phyloP scores from a whole-genome alignment of 352 stramenopile genomes.

The Globisporangium solare region DNA sequence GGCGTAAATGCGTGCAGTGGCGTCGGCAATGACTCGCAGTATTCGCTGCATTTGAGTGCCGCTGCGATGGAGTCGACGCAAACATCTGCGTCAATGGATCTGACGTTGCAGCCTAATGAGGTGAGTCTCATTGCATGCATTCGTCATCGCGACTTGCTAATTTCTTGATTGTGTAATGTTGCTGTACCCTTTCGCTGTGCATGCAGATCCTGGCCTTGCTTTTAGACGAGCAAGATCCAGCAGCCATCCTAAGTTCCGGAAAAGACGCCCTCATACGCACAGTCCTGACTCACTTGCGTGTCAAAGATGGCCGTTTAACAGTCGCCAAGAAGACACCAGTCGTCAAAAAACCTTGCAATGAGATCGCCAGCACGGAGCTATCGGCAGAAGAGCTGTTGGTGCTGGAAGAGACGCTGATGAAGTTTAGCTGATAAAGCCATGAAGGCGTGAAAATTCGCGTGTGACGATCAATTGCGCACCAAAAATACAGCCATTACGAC shows the following conservation, averaged over 20 bases:
- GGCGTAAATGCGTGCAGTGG: conserved; percentile 12
- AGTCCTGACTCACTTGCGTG: conserved; percentile 19
- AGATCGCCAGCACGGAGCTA: conserved; percentile 7
- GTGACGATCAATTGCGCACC: background rate
- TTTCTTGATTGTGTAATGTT: background rate
- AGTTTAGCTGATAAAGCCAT: background rate
- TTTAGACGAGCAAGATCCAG: conserved; percentile 4
- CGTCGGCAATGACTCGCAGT: conserved; percentile 8
- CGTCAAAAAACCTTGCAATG: background rate
- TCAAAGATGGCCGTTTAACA: conserved; percentile 14
- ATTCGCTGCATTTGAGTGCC: conserved; percentile 17
- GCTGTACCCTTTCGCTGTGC: background rate
- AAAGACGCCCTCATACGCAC: conserved; percentile 19
- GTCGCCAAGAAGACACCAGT: background rate
- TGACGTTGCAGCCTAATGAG: conserved; percentile 20
- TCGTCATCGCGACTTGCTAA: background rate
- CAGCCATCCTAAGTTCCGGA: conserved; percentile 15
- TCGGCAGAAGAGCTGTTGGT: conserved; percentile 24
- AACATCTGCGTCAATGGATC: conserved; percentile 14
- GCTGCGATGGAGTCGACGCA: background rate
- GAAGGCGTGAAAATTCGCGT: background rate
- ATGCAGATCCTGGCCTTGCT: conserved; percentile 21
- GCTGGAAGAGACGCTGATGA: conserved; percentile 23
- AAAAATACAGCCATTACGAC: background rate
- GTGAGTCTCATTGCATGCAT: conserved; percentile 8